Conservation (phyloP, 2,329 filamentous ascomycete species). For the Cyphellophora attinorum region DNA sequence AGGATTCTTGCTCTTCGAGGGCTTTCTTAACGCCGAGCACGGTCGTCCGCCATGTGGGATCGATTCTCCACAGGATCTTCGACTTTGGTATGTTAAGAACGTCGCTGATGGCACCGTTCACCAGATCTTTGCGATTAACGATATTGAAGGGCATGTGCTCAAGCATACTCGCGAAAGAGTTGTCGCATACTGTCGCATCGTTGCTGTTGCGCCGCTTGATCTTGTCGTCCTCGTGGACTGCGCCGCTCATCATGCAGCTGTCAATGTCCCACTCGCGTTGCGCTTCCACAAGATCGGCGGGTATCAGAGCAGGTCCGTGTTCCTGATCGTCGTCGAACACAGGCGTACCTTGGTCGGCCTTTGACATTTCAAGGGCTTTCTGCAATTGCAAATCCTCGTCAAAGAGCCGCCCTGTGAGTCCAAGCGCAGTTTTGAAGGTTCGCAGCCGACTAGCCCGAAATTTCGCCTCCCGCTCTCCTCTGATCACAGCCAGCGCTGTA, state of each 20-base stretch:
- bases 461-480: no score
- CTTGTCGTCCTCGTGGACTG: constrained; percentile 2
- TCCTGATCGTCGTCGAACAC: no score
- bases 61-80: neutral
- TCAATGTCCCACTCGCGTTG: no score
- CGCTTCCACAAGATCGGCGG: no score
- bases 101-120: neutral
- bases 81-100: constrained; percentile 2
- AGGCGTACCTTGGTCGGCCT: no score
- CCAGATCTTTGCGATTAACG: constrained; percentile 2
- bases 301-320: no score
- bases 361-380: no score
- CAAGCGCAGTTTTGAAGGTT: no score
- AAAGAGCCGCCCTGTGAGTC: no score
- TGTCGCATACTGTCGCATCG: neutral
- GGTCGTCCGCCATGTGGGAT: constrained; percentile 5
- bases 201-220: neutral
- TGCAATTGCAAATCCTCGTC: no score
- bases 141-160: constrained; percentile 8
- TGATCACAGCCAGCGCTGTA: no score
- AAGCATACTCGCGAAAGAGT: neutral
- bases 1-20: constrained; percentile 1
- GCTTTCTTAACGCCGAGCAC: constrained; percentile 5
- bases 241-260: constrained; percentile 6
- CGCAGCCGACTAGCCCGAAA: no score